These are phyloP conservation scores for Termitomyces bulborhizus DNA, from an alignment of 768 basidiomycete genomes.

Conservation along the genomic window DNA sequence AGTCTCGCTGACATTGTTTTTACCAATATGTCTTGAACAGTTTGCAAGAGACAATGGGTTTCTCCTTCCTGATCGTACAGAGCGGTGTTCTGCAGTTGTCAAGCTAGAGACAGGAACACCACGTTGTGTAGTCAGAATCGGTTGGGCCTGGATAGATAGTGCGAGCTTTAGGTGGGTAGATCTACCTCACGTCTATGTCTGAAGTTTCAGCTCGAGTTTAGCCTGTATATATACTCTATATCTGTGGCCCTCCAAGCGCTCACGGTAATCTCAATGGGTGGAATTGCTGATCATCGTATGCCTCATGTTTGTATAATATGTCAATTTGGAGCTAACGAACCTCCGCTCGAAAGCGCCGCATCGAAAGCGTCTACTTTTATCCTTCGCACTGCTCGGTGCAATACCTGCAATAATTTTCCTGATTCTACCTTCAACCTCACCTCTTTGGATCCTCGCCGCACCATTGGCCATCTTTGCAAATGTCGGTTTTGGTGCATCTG, in stretches of 20 bases:
- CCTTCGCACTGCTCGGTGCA: conserved; percentile 72
- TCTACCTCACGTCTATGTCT: neutral
- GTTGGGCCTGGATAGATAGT: conserved; percentile 83
- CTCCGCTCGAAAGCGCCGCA: conserved; percentile 38
- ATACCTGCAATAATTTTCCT: conserved; percentile 65
- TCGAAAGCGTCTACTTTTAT: conserved; percentile 72
- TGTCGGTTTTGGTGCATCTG: conserved; percentile 78
- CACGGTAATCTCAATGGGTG: conserved; percentile 93
- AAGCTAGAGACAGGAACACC: conserved; percentile 17
- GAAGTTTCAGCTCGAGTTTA: conserved; percentile 19
- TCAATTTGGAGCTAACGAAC: neutral
- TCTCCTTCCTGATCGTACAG: conserved; percentile 58
- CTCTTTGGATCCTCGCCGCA: conserved; percentile 64
- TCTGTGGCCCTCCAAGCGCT: conserved; percentile 88
- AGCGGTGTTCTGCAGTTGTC: conserved; percentile 44
- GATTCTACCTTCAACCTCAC: conserved; percentile 61
- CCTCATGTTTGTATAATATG: conserved; percentile 5
- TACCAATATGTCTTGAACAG: conserved; percentile 82
- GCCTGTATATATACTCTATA: conserved; percentile 82
- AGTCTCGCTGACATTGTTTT: conserved; percentile 73
- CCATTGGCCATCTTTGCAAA: conserved; percentile 74
- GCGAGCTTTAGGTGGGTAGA: conserved; percentile 79
- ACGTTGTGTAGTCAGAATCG: conserved; percentile 77
- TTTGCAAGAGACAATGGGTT: conserved; percentile 88
- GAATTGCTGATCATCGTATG: conserved; percentile 86